Conservation (phyloP, 768 basidiomycete species). For the Cystofilobasidium capitatum region DNA sequence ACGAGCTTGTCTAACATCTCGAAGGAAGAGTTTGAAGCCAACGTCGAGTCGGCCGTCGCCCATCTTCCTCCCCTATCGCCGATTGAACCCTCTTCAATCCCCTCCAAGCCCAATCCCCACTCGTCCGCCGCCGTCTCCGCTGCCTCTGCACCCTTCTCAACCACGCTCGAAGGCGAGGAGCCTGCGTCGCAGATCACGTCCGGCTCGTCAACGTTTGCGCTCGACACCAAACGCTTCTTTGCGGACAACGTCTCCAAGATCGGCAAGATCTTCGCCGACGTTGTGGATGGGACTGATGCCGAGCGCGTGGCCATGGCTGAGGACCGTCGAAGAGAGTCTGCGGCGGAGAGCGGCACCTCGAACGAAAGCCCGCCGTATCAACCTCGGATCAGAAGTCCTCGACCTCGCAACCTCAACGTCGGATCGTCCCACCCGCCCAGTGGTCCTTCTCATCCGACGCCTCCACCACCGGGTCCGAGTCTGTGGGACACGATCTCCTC, state of each 20-base stretch:
- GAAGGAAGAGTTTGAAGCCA: constrained; percentile 85
- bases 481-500: constrained; percentile 11
- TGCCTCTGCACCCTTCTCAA: constrained; percentile 34
- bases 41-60: constrained; percentile 52
- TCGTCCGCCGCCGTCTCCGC: constrained; percentile 42
- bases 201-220: constrained; percentile 45
- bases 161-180: constrained; percentile 57
- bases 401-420: constrained; percentile 4
- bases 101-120: constrained; percentile 52
- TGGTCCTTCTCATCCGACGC: background rate
- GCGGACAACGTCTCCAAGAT: constrained; percentile 63
- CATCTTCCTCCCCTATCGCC: constrained; percentile 39
- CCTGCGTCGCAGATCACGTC: constrained; percentile 70
- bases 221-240: constrained; percentile 61
- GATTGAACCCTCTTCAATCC: constrained; percentile 65
- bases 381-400: constrained; percentile 10
- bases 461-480: background rate
- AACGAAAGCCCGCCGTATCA: constrained; percentile 9
- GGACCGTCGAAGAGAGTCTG: background rate
- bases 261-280: constrained; percentile 33
- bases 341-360: background rate
- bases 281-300: constrained; percentile 18
- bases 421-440: background rate
- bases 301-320: background rate
- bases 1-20: constrained; percentile 86